Base-by-base conservation (phyloP, 2,329 filamentous ascomycete species). In the Ophiostoma montium region DNA sequence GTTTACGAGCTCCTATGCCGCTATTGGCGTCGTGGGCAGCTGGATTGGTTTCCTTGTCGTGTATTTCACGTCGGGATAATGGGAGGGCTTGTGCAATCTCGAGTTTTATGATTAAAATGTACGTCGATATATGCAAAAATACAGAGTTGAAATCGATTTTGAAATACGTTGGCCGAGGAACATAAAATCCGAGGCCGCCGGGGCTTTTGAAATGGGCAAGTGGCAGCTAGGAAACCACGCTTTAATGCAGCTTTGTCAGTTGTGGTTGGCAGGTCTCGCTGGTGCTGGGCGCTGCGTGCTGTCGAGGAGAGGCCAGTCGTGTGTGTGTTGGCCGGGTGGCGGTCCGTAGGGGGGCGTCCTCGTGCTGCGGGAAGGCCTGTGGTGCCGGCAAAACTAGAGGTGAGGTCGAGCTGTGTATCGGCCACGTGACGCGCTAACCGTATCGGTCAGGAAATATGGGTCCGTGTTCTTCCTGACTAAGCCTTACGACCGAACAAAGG, bases 21-120 rank as follows among this genome's bases (percentile, higher is more conserved):
- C 92, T 5, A 71, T 96, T 51, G 92, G 92, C n/a, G 89, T 96
- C 1, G 80, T 95, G 16, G 88, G 87, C 3, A 96, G 92, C 66
- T 96, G 90, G 90, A 60, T 95, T 36, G 89, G 92, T 10, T 95
- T 95, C 63, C 78, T 89, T 69, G 85, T 94, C 31, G 88, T 96
- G 46, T 96, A 90, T 66, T 89, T 95, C 59, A 71, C 73, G 7
- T 74, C 72, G 32, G 23, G 23, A 27, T 27, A 27, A 8, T 4
- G 23, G 23, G 23, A 8, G 8, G 23, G 23, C 23, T 8, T 27
- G n/a, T n/a, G n/a, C n/a, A n/a, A n/a, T n/a, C n/a, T n/a, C n/a
- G n/a, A n/a, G n/a, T n/a, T n/a, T n/a, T n/a, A n/a, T n/a, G n/a
- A n/a, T n/a, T n/a, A n/a, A n/a, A n/a, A n/a, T n/a, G n/a, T n/a